phyloP scores from a whole-genome alignment of 495 filamentous ascomycete genomes.

The Aspergillus sclerotiicarbonarius region DNA sequence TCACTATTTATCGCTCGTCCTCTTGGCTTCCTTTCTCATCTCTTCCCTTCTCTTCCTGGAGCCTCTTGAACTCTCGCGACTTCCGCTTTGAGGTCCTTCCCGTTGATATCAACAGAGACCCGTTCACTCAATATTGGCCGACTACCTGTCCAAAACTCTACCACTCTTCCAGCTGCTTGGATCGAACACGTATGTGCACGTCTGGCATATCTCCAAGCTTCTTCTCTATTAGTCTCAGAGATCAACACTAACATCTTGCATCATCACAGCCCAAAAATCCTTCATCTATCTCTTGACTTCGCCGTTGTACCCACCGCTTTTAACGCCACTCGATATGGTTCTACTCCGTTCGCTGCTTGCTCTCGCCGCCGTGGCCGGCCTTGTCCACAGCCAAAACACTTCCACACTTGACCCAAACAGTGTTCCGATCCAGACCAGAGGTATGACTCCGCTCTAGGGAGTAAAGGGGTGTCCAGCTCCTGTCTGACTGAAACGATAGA shows the following conservation, averaged over 20 bases:
- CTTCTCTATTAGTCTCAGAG: neutral
- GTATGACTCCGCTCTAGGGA: constrained; percentile 27
- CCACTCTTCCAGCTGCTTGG: neutral
- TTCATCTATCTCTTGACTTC: neutral
- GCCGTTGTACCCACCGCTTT: constrained; percentile 7
- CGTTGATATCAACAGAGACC: constrained; percentile 7
- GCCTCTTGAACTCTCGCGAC: neutral
- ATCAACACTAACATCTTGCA: neutral
- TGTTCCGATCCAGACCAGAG: constrained; percentile 47
- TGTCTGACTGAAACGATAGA: constrained; percentile 37
- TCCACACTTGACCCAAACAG: constrained; percentile 57
- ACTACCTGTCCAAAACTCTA: constrained; percentile 1
- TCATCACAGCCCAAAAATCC: neutral
- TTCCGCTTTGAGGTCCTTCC: constrained; percentile 4
- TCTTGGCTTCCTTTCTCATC: constrained; percentile 12
- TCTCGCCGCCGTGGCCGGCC: constrained; percentile 29
- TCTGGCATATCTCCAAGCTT: constrained; percentile 1
- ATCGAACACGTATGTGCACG: neutral
- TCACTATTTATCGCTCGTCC: constrained; percentile 11
- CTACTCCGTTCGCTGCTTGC: constrained; percentile 28
- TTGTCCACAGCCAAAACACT: constrained; percentile 39
- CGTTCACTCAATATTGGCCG: neutral
- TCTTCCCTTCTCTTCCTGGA: neutral
- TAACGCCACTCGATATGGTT: constrained; percentile 22
- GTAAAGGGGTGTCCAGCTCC: neutral